A percentile compares a stretch with the other conserved stretches of the same genome.
phyloP scores from a whole-genome alignment of 306 rosid genomes.

The Pterocarpus macrocarpus region DNA sequence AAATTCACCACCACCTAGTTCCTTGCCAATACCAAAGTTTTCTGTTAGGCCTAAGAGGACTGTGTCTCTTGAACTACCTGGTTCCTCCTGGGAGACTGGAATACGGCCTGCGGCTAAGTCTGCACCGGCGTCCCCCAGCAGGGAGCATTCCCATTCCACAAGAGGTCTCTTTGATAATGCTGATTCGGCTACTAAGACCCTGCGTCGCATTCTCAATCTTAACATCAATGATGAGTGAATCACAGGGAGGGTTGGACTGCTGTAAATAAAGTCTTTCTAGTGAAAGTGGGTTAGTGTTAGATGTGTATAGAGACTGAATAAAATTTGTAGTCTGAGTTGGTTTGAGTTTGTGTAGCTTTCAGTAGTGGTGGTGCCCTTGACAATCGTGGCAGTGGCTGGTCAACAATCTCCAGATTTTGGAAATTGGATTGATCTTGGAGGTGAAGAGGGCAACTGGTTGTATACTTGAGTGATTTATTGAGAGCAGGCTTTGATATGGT shows the following conservation, averaged over 20 bases:
- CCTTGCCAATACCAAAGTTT: constrained; percentile 86
- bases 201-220: constrained; percentile 81
- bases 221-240: constrained; percentile 60
- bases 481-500: constrained; percentile 41
- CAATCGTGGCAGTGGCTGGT: constrained; percentile 50
- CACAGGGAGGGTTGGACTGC: constrained; percentile 49
- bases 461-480: constrained; percentile 34
- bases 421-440: constrained; percentile 8
- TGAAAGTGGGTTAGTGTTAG: constrained; percentile 48
- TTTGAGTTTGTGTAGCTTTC: constrained; percentile 49
- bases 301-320: constrained; percentile 65
- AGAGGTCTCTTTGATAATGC: constrained; percentile 51
- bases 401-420: constrained; percentile 43
- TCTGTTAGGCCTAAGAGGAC: constrained; percentile 71
- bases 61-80: constrained; percentile 71
- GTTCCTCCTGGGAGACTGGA: constrained; percentile 50
- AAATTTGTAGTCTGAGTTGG: constrained; percentile 40
- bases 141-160: constrained; percentile 48
- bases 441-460: constrained; percentile 40
- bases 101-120: constrained; percentile 61
- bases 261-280: constrained; percentile 54
- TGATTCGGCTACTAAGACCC: constrained; percentile 69
- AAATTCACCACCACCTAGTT: constrained; percentile 91
- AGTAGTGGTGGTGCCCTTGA: constrained; percentile 42
- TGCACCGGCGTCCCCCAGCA: constrained; percentile 66